phyloP scores from a whole-genome alignment of 345 rosid genomes.

The Melaleuca quinquenervia region DNA sequence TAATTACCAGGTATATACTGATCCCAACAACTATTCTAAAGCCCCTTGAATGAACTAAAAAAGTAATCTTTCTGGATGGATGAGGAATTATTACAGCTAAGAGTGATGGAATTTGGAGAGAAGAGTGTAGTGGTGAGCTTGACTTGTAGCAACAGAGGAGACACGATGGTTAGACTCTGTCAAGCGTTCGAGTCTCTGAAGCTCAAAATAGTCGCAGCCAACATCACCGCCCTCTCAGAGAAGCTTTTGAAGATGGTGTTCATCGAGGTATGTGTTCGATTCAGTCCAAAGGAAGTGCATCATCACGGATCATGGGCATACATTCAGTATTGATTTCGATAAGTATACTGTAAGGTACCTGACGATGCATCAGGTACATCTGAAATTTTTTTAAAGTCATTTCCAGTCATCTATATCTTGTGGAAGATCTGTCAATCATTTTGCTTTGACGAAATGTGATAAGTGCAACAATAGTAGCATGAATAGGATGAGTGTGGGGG shows the following conservation, averaged over 20 bases:
- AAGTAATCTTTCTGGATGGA: not conserved
- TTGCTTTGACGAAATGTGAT: not conserved
- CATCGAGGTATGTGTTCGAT: constrained; percentile 41
- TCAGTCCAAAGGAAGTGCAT: not conserved
- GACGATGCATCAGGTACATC: not conserved
- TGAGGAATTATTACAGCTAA: constrained; percentile 27
- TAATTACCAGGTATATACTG: too few relatives aligned
- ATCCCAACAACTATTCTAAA: not conserved
- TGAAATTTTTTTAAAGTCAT: not conserved
- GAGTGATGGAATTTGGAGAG: constrained; percentile 58
- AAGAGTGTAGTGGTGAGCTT: constrained; percentile 55
- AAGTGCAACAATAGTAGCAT: not conserved
- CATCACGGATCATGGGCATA: not conserved
- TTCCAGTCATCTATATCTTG: not conserved
- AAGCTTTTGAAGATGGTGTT: constrained; percentile 60
- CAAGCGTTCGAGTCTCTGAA: constrained; percentile 67
- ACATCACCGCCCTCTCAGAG: constrained; percentile 53
- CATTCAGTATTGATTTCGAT: not conserved
- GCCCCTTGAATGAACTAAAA: not conserved
- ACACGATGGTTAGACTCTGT: constrained; percentile 76
- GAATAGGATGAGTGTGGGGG: not conserved
- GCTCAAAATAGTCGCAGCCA: constrained; percentile 62
- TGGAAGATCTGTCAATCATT: not conserved
- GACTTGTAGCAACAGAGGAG: constrained; percentile 62
- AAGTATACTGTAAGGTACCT: not conserved